Evolutionary conservation across 345 rosid genomes (phyloP).

Genomic region (Eucalyptus urophylla): DNA sequence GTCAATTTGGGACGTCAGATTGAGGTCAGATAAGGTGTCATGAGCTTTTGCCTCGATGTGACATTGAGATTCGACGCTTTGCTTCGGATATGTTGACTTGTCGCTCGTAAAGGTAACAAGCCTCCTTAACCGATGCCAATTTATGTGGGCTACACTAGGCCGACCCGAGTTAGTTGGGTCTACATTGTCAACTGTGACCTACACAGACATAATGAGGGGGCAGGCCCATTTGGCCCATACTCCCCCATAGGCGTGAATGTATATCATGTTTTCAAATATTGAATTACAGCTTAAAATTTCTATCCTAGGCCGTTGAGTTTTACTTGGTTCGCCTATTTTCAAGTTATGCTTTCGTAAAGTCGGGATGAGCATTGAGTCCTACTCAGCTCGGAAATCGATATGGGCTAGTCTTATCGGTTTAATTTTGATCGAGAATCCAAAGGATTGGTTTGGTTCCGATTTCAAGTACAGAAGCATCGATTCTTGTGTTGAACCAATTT

Average conservation of each 20-base stretch:
- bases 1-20: neutral
- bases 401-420: neutral
- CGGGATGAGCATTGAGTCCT: neutral
- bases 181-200: neutral
- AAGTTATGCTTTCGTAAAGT: neutral
- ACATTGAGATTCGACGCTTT: neutral
- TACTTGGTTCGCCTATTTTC: neutral
- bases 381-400: neutral
- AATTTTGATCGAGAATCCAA: fast-evolving
- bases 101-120: neutral
- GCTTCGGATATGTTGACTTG: neutral
- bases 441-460: neutral
- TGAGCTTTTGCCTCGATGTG: neutral
- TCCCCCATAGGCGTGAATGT: neutral
- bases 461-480: neutral
- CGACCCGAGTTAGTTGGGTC: neutral
- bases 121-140: neutral
- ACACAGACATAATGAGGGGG: neutral
- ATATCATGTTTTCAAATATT: neutral
- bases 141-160: neutral
- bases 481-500: neutral
- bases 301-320: neutral
- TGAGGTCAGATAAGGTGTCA: fast-evolving
- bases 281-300: neutral
- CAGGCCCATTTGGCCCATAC: neutral